These are phyloP conservation scores for Apiospora pterosperma DNA, from an alignment of 2,329 filamentous ascomycete genomes.

Conservation along the genomic window DNA sequence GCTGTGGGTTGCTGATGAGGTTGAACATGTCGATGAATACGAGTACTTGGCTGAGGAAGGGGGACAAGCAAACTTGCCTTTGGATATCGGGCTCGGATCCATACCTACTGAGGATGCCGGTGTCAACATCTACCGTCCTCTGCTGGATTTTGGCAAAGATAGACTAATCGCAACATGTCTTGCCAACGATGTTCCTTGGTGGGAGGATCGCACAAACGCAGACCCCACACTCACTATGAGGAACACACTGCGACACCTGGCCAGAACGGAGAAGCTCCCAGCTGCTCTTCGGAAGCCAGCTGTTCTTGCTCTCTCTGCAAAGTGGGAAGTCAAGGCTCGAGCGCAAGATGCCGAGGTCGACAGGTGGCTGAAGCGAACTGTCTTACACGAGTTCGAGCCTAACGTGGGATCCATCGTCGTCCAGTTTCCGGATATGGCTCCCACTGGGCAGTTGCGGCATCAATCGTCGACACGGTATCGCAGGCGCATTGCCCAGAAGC, in stretches of 20 bases:
- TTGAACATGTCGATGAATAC: slow-evolving; percentile 19
- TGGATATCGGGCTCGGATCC: not conserved
- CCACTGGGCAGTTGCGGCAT: slow-evolving; percentile 15
- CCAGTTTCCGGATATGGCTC: slow-evolving; percentile 37
- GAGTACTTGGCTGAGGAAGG: not conserved
- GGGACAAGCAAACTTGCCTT: slow-evolving; percentile 3
- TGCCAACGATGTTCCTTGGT: slow-evolving; percentile 66
- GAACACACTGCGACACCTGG: slow-evolving; percentile 75
- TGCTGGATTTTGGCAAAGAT: slow-evolving; percentile 69
- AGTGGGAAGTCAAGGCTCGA: slow-evolving; percentile 41
- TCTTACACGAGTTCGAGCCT: slow-evolving; percentile 44
- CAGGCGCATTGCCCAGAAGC: slow-evolving; percentile 32
- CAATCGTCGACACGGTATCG: slow-evolving; percentile 17
- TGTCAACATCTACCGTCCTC: slow-evolving; percentile 63
- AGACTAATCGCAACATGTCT: slow-evolving; percentile 73
- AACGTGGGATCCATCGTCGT: slow-evolving; percentile 46
- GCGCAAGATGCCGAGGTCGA: slow-evolving; percentile 50
- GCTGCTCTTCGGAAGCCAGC: slow-evolving; percentile 62
- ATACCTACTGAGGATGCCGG: slow-evolving; percentile 60
- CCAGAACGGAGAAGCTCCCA: slow-evolving; percentile 59
- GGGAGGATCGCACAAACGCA: slow-evolving; percentile 80
- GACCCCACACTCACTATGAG: slow-evolving; percentile 73
- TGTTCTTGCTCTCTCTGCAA: slow-evolving; percentile 58
- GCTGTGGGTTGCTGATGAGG: slow-evolving; percentile 7
- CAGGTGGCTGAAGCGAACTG: slow-evolving; percentile 45